Conservation (phyloP, 1,139 yeast genomes). For the Yamadazyma diospyri region DNA sequence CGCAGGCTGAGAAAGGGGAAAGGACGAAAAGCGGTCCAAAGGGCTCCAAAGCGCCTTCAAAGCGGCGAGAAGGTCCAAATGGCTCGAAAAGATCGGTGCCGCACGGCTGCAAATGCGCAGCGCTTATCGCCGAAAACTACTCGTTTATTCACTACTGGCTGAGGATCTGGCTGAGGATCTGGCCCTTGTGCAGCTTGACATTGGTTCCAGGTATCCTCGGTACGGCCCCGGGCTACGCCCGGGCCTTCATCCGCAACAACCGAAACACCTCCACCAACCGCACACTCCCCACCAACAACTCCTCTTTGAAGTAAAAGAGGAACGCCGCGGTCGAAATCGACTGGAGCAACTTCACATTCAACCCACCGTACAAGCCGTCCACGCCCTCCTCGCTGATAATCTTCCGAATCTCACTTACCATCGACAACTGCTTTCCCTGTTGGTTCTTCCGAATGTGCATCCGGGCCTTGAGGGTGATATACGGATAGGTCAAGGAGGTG, state of each 20-base stretch:
- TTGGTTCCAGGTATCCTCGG: too few relatives aligned
- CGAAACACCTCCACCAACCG: constrained; percentile 38
- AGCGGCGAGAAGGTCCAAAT: too few relatives aligned
- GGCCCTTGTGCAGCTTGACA: too few relatives aligned
- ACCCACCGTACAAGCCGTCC: constrained; percentile 76
- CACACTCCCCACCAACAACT: constrained; percentile 56
- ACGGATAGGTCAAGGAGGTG: constrained; percentile 84
- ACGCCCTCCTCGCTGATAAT: constrained; percentile 70
- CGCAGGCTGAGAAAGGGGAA: too few relatives aligned
- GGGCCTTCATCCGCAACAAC: constrained; percentile 20
- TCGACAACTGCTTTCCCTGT: constrained; percentile 19
- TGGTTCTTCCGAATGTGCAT: constrained; percentile 66
- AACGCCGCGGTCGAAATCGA: constrained; percentile 87
- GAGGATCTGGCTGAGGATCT: too few relatives aligned
- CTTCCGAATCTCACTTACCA: constrained; percentile 43
- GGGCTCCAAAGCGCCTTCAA: too few relatives aligned
- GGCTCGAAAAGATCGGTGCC: too few relatives aligned
- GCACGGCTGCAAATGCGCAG: too few relatives aligned
- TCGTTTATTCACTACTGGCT: too few relatives aligned
- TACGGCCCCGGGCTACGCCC: too few relatives aligned
- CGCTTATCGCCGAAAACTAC: too few relatives aligned
- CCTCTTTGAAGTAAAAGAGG: constrained; percentile 87
- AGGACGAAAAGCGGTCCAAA: too few relatives aligned
- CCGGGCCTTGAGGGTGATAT: constrained; percentile 83
- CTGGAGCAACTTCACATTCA: constrained; percentile 75